Evolutionary conservation across 2,329 filamentous ascomycete genomes (phyloP), one percentile per base, ranked within the genome.

Genomic region (Cladosporium sp.): DNA sequence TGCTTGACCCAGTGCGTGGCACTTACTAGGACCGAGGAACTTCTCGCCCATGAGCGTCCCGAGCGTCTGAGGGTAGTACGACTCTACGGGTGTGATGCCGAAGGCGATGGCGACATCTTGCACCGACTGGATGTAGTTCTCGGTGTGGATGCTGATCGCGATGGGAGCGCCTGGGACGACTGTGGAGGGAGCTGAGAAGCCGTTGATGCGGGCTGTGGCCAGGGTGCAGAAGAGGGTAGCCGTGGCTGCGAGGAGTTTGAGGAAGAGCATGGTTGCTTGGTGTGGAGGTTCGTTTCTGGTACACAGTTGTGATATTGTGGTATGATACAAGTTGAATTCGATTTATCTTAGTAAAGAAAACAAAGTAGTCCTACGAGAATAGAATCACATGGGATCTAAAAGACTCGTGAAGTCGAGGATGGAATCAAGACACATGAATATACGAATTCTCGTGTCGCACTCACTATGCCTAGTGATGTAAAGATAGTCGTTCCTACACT

Each of bases 21-120:
- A 40, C 47, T 9, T 45, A 37, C 47, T 38, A 37, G 38, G 37
- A 17, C 55, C 55, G n/a, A 58, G 5, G 12, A 19, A 38, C 45
- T 51, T 58, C 47, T 58, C 55, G 1, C 49, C 49, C 45, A 58
- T 20, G 19, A 51, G 38, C 7, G 28, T 45, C 9, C 49, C 47
- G 28, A 70, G 42, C 20, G 54, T 28, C 12, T 34, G 20, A 49
- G 42, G 54, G 22, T 56, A n/a, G 34, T 30, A 9, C 14, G 38
- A 15, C 9, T 56, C 42, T 1, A 25, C 36, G 7, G 42, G 42
- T 11, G 42, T 39, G 15, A 56, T 74, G 38, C 78, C 78, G 62
- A 78, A 78, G 28, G 74, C 76, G 9, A 80, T 72, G 55, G 77
- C 72, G 2, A 80, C 68, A 61, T 81, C 78, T 63, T 72, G 66